Percentiles rank a stretch among this genome's conserved stretches.
Conservation (phyloP, 495 filamentous ascomycete species). For the Parathielavia hyrcaniae region DNA sequence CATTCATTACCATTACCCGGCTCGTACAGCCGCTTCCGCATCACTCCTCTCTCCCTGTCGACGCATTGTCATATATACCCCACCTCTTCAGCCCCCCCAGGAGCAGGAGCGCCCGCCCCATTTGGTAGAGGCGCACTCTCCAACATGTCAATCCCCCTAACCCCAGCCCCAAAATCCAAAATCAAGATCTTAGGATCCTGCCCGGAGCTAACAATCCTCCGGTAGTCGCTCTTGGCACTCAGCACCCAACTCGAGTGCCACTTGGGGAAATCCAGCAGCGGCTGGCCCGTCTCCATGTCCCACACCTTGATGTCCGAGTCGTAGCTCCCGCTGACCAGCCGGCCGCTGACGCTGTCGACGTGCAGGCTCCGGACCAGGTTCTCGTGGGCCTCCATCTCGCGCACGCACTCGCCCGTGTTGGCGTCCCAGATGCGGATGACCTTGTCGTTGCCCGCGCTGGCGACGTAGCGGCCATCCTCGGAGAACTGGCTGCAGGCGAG, state of each 20-base stretch:
- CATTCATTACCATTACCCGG: slow-evolving; percentile 2
- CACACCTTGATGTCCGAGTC: slow-evolving; percentile 91
- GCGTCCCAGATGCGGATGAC: slow-evolving; percentile 93
- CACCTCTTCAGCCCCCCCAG: background rate
- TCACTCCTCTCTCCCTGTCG: background rate
- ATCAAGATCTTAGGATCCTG: slow-evolving; percentile 87
- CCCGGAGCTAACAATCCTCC: slow-evolving; percentile 84
- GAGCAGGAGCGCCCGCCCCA: background rate
- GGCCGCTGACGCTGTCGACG: slow-evolving; percentile 72
- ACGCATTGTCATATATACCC: background rate
- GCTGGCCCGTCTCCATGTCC: slow-evolving; percentile 66
- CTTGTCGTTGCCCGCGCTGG: slow-evolving; percentile 89
- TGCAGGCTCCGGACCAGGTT: slow-evolving; percentile 82
- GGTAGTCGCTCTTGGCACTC: slow-evolving; percentile 89
- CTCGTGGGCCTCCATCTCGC: slow-evolving; percentile 68
- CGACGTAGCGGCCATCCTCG: slow-evolving; percentile 79
- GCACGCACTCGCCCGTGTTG: slow-evolving; percentile 75
- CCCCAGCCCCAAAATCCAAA: slow-evolving; percentile 73
- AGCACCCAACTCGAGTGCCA: slow-evolving; percentile 97
- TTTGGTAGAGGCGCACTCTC: slow-evolving; percentile 32
- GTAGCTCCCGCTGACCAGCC: slow-evolving; percentile 86
- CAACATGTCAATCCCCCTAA: slow-evolving; percentile 49
- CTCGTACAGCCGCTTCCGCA: background rate
- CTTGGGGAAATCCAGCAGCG: slow-evolving; percentile 69
- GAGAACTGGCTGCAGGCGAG: slow-evolving; percentile 94